Evolutionary conservation across 1,284 basidiomycete genomes (phyloP).

Genomic region (Trichosporon coremiiforme): DNA sequence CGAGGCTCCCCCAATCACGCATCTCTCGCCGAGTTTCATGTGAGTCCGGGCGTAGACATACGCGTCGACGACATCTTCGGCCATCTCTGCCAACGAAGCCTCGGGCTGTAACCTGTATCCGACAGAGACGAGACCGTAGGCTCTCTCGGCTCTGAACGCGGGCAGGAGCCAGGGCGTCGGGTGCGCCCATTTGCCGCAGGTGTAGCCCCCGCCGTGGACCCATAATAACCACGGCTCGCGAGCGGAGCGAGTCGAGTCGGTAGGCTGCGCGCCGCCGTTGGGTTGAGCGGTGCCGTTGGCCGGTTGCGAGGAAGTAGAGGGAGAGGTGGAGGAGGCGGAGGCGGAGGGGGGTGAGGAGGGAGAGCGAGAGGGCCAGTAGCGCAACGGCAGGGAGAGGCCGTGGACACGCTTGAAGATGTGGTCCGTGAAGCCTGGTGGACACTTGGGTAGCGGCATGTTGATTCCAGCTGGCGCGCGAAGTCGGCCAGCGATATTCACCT

Average conservation of each 20-base stretch:
- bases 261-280: background rate
- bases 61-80: conserved; percentile 37
- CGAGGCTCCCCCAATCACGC: conserved; percentile 36
- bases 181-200: conserved; percentile 31
- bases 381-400: conserved; percentile 39
- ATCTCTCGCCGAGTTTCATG: conserved; percentile 25
- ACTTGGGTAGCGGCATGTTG: conserved; percentile 19
- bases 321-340: background rate
- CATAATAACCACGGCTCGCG: conserved; percentile 31
- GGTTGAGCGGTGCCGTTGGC: too few species aligned
- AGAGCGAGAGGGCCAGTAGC: conserved; percentile 40
- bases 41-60: conserved; percentile 23
- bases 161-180: conserved; percentile 37
- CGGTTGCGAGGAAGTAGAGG: background rate
- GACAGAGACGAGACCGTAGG: conserved; percentile 44
- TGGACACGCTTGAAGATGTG: conserved; percentile 38
- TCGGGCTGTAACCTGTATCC: conserved; percentile 43
- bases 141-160: conserved; percentile 35
- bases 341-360: too few species aligned
- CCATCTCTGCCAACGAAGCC: conserved; percentile 34
- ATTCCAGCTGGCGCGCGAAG: too few species aligned
- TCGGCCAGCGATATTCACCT: too few species aligned
- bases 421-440: conserved; percentile 36
- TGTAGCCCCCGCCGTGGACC: conserved; percentile 34
- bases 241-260: background rate